phyloP scores from a whole-genome alignment of 352 stramenopile species.

The Globisporangium takayamanum region DNA sequence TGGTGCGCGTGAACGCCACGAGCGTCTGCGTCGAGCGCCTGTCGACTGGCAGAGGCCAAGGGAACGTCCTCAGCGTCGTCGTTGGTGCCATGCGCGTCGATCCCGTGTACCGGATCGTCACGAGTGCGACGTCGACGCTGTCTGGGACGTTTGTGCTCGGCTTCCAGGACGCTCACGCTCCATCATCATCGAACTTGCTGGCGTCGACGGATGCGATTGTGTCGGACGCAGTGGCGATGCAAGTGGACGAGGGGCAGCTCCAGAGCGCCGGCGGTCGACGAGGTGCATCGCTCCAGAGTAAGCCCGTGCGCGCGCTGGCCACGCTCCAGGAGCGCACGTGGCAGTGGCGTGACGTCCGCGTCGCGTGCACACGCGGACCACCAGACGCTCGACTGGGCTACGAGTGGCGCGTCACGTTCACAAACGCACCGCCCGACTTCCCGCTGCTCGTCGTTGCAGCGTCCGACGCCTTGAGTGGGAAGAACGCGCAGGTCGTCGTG shows the following conservation, averaged over 20 bases:
- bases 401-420: slow-evolving; percentile 27
- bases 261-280: slow-evolving; percentile 19
- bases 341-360: slow-evolving; percentile 4
- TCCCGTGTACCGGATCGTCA: slow-evolving; percentile 22
- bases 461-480: slow-evolving; percentile 3
- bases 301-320: slow-evolving; percentile 11
- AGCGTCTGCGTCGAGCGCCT: slow-evolving; percentile 15
- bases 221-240: slow-evolving; percentile 28
- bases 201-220: slow-evolving; percentile 18
- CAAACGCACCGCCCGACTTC: slow-evolving; percentile 18
- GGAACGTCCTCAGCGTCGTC: slow-evolving; percentile 18
- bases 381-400: slow-evolving; percentile 5
- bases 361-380: slow-evolving; percentile 8
- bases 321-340: background rate
- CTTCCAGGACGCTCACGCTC: slow-evolving; percentile 12
- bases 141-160: slow-evolving; percentile 21
- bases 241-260: slow-evolving; percentile 19
- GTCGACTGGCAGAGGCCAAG: slow-evolving; percentile 20
- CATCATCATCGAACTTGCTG: background rate
- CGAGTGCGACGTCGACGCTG: slow-evolving; percentile 2
- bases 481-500: slow-evolving; percentile 8
- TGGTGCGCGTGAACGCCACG: slow-evolving; percentile 1
- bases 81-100: slow-evolving; percentile 17
- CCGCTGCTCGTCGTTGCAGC: slow-evolving; percentile 15
- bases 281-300: slow-evolving; percentile 26